These are phyloP conservation scores for Stachybotrys chartarum DNA, from an alignment of 2,329 filamentous ascomycete genomes.

Conservation along the genomic window DNA sequence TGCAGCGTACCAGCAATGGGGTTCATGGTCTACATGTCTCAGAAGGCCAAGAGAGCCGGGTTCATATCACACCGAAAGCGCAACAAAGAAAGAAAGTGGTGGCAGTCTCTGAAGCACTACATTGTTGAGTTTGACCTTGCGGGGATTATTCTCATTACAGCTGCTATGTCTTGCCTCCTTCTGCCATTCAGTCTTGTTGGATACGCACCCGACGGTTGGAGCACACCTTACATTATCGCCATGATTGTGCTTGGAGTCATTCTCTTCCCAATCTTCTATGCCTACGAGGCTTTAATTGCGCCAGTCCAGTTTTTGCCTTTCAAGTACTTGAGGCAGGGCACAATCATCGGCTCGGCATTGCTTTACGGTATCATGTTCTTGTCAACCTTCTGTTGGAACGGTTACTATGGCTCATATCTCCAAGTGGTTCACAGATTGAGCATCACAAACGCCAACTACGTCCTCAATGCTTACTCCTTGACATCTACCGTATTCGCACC, in stretches of 20 bases:
- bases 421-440: constrained; percentile 31
- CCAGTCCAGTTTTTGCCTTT: constrained; percentile 47
- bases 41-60: constrained; percentile 12
- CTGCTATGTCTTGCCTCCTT: constrained; percentile 46
- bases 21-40: not conserved
- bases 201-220: constrained; percentile 25
- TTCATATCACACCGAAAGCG: constrained; percentile 3
- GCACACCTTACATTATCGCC: constrained; percentile 30
- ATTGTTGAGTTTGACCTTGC: constrained; percentile 16
- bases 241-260: constrained; percentile 39
- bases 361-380: constrained; percentile 26
- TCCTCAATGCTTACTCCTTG: constrained; percentile 32
- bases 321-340: constrained; percentile 36
- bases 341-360: constrained; percentile 36
- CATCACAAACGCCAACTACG: constrained; percentile 28
- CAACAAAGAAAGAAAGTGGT: constrained; percentile 26
- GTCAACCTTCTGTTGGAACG: constrained; percentile 33
- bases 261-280: constrained; percentile 35
- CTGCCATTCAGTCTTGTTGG: constrained; percentile 36
- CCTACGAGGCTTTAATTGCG: constrained; percentile 49
- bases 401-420: constrained; percentile 40
- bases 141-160: constrained; percentile 49
- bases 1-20: not conserved
- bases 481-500: constrained; percentile 40
- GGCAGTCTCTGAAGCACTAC: constrained; percentile 1